phyloP scores from a whole-genome alignment of 148 eudicot genomes.

The Chenopodium formosanum region DNA sequence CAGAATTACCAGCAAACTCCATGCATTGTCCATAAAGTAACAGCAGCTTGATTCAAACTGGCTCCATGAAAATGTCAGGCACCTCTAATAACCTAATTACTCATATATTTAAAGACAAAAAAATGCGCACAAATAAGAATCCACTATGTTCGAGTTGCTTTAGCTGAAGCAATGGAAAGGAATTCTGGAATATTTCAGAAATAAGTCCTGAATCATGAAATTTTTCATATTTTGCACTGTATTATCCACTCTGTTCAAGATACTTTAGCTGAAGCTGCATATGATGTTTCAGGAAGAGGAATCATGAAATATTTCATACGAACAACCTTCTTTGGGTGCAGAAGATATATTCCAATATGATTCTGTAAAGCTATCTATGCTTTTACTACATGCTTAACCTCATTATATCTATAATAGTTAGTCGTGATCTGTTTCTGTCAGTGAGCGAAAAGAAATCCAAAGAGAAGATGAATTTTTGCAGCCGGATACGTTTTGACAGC shows the following conservation, averaged over 20 bases:
- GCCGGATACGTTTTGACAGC: background rate
- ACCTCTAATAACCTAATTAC: no score
- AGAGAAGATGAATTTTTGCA: background rate
- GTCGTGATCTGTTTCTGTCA: background rate
- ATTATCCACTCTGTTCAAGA: background rate
- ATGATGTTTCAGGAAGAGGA: background rate
- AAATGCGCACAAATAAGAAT: background rate
- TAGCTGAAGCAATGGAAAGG: background rate
- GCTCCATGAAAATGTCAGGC: no score
- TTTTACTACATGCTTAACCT: background rate
- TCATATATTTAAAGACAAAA: background rate
- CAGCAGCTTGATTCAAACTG: background rate
- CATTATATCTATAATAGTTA: background rate
- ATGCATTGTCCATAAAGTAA: background rate
- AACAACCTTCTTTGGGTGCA: background rate
- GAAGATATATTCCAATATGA: background rate
- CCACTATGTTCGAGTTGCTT: background rate
- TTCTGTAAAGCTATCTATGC: background rate
- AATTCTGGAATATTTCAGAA: background rate
- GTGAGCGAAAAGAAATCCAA: background rate
- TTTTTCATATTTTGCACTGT: background rate
- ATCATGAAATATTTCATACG: no score
- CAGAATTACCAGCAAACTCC: background rate
- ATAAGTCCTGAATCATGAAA: background rate
- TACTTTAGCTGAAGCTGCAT: background rate